Evolutionary conservation across 2,329 filamentous ascomycete species (phyloP).

Genomic region (Trichoderma sp.): DNA sequence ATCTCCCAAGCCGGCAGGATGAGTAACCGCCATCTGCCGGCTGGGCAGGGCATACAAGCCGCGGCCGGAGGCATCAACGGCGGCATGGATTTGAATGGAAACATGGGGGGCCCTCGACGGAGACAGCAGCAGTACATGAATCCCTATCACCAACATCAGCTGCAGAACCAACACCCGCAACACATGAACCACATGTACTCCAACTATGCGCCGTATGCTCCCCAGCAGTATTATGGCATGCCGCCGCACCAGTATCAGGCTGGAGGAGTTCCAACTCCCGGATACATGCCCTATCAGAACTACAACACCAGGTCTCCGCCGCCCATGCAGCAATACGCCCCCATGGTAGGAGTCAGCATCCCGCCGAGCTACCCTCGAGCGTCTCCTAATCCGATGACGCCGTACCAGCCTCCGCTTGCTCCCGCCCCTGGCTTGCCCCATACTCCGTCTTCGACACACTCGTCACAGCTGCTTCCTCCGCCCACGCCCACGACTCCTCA

Average conservation of each 20-base stretch:
- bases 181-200: constrained; percentile 45
- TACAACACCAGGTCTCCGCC: constrained; percentile 49
- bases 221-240: constrained; percentile 50
- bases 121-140: constrained; percentile 38
- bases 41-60: constrained; percentile 63
- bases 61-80: constrained; percentile 34
- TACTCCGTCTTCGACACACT: constrained; percentile 54
- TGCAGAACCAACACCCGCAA: not conserved
- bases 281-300: constrained; percentile 49
- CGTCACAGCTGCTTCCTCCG: constrained; percentile 41
- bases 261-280: constrained; percentile 43
- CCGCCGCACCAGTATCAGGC: constrained; percentile 57
- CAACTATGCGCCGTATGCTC: constrained; percentile 50
- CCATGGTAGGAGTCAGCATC: constrained; percentile 47
- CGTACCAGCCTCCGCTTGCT: constrained; percentile 53
- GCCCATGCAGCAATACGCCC: constrained; percentile 54
- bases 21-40: constrained; percentile 73
- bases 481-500: constrained; percentile 49
- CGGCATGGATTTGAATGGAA: constrained; percentile 29
- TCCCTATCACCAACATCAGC: constrained; percentile 34
- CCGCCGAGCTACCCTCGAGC: constrained; percentile 49
- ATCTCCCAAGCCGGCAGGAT: constrained; percentile 68
- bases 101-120: constrained; percentile 35
- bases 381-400: constrained; percentile 53
- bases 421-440: constrained; percentile 44